Evolutionary conservation across 2,329 filamentous ascomycete genomes (phyloP).

Genomic region (Epichloe typhina): DNA sequence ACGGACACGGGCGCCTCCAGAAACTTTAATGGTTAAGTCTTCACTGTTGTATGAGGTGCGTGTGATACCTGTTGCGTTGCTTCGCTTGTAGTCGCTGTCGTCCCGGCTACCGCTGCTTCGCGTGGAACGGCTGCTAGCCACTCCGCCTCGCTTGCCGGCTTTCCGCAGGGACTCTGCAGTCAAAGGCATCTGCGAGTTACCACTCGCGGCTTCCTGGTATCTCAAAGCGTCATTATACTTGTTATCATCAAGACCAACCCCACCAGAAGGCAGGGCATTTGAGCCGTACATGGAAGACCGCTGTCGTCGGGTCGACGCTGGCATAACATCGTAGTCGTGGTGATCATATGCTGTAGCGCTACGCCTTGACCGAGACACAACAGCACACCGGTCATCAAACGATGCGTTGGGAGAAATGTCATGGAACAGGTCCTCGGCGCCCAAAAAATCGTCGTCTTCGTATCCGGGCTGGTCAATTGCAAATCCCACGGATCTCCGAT

Average conservation of each 20-base stretch:
- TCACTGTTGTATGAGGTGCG: conserved; percentile 36
- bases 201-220: conserved; percentile 42
- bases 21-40: conserved; percentile 49
- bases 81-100: conserved; percentile 50
- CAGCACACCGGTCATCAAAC: conserved; percentile 20
- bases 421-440: conserved; percentile 23
- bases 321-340: conserved; percentile 27
- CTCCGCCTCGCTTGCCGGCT: conserved; percentile 31
- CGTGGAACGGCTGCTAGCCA: conserved; percentile 40
- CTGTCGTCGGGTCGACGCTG: conserved; percentile 21
- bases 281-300: conserved; percentile 29
- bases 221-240: conserved; percentile 24
- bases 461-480: conserved; percentile 16
- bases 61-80: conserved; percentile 48
- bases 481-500: conserved; percentile 20
- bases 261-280: conserved; percentile 19
- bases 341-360: conserved; percentile 24
- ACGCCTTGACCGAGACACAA: conserved; percentile 22
- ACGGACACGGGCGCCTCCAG: conserved; percentile 40
- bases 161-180: conserved; percentile 44
- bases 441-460: conserved; percentile 26
- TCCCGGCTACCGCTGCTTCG: conserved; percentile 47
- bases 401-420: conserved; percentile 23
- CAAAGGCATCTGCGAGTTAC: conserved; percentile 31
- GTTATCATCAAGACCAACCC: conserved; percentile 23